Conservation (phyloP, 1,139 yeast species). For the Taiozyma sp. region DNA sequence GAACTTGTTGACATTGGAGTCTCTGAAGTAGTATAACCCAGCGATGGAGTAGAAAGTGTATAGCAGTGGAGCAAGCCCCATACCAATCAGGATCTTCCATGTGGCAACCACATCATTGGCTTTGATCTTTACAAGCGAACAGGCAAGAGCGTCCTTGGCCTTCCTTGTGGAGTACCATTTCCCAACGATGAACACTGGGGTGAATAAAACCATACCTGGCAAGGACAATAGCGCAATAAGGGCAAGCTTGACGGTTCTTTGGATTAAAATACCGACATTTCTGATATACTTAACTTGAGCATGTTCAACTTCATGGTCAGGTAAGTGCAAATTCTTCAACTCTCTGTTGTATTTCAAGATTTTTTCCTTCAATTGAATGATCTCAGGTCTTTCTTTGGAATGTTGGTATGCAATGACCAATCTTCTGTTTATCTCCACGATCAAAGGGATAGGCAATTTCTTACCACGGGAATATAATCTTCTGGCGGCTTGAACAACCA, state of each 20-base stretch:
- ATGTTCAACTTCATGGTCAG: constrained; percentile 85
- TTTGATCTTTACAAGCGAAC: constrained; percentile 81
- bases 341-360: constrained; percentile 67
- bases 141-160: constrained; percentile 78
- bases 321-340: constrained; percentile 65
- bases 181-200: constrained; percentile 74
- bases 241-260: constrained; percentile 49
- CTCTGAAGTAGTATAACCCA: constrained; percentile 25
- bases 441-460: constrained; percentile 72
- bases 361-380: constrained; percentile 53
- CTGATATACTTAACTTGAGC: constrained; percentile 47
- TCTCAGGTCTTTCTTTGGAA: constrained; percentile 66
- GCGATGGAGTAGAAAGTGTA: constrained; percentile 75
- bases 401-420: constrained; percentile 75
- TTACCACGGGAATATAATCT: constrained; percentile 80
- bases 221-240: constrained; percentile 59
- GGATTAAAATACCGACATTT: constrained; percentile 44
- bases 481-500: constrained; percentile 91
- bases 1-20: constrained; percentile 22
- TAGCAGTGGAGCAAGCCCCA: constrained; percentile 85
- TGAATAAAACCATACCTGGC: constrained; percentile 81
- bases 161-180: constrained; percentile 66
- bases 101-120: constrained; percentile 95
- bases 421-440: constrained; percentile 87
- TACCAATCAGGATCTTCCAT: constrained; percentile 88